Conservation (phyloP, 179 eudicot genomes). For the Beta lomatogona region DNA sequence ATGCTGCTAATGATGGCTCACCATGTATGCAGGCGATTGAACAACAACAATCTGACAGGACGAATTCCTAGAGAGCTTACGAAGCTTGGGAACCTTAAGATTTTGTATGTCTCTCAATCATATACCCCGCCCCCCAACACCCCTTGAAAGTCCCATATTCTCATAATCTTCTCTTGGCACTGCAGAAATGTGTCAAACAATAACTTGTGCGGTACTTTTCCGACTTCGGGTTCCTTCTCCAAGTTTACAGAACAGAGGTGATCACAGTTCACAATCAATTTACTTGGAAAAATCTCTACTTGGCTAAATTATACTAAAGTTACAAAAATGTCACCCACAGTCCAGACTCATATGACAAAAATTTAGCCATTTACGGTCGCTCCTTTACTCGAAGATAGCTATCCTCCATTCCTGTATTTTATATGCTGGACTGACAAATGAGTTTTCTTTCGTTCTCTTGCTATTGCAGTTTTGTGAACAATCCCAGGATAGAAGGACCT, state of each 20-base stretch:
- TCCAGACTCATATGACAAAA: no score
- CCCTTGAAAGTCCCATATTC: background rate
- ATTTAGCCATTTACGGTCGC: no score
- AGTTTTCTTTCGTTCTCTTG: background rate
- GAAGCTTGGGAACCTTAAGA: conserved; percentile 67
- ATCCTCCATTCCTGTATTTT: background rate
- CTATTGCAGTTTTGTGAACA: conserved; percentile 56
- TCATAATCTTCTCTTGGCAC: background rate
- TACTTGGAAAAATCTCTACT: no score
- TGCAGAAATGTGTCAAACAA: conserved; percentile 70
- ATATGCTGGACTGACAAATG: background rate
- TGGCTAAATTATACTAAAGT: no score
- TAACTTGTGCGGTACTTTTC: conserved; percentile 69
- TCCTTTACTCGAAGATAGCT: background rate
- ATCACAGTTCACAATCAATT: background rate
- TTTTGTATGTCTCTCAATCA: conserved; percentile 42
- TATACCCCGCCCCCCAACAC: background rate
- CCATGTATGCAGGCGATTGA: conserved; percentile 48
- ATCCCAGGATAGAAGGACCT: conserved; percentile 71
- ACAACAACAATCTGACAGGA: conserved; percentile 64
- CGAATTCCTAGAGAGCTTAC: conserved; percentile 67
- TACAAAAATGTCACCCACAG: no score
- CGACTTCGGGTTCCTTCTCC: conserved; percentile 61
- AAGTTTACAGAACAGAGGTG: conserved; percentile 71
- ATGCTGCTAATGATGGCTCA: conserved; percentile 3